Conservation (phyloP, 768 basidiomycete species). For the Kwoniella mangroviensis region DNA sequence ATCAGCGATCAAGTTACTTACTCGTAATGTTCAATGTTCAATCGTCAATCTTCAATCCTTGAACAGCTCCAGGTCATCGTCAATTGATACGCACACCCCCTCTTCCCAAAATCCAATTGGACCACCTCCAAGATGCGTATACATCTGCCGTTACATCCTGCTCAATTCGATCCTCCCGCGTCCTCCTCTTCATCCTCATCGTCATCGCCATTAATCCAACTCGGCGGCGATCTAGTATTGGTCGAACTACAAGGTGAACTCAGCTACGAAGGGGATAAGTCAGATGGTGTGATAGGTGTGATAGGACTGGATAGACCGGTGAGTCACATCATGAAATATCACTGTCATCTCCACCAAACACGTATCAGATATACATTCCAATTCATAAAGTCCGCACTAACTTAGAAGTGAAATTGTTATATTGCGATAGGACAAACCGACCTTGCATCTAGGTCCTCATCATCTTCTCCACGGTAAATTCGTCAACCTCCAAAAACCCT, state of each 20-base stretch:
- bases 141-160: slow-evolving; percentile 44
- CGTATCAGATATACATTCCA: too few species aligned
- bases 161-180: slow-evolving; percentile 26
- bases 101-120: not conserved
- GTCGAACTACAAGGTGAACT: slow-evolving; percentile 87
- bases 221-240: slow-evolving; percentile 79
- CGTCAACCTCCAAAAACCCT: slow-evolving; percentile 73
- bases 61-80: too few species aligned
- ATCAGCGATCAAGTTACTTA: not conserved
- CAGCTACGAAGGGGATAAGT: slow-evolving; percentile 69
- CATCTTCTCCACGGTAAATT: slow-evolving; percentile 90
- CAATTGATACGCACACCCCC: too few species aligned
- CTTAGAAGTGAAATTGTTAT: not conserved
- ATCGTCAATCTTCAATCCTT: too few species aligned
- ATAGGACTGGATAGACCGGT: slow-evolving; percentile 66
- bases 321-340: slow-evolving; percentile 11
- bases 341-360: not conserved
- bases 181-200: slow-evolving; percentile 13
- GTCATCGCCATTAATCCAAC: slow-evolving; percentile 65
- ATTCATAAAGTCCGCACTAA: not conserved
- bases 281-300: slow-evolving; percentile 78
- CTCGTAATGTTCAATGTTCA: not conserved
- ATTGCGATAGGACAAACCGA: slow-evolving; percentile 69
- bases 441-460: slow-evolving; percentile 75
- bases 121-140: slow-evolving; percentile 40